Percentiles rank a stretch among this genome's conserved stretches.
Evolutionary conservation across 73 alveolate species (phyloP).

Genomic region (Paramecium biaurelia): DNA sequence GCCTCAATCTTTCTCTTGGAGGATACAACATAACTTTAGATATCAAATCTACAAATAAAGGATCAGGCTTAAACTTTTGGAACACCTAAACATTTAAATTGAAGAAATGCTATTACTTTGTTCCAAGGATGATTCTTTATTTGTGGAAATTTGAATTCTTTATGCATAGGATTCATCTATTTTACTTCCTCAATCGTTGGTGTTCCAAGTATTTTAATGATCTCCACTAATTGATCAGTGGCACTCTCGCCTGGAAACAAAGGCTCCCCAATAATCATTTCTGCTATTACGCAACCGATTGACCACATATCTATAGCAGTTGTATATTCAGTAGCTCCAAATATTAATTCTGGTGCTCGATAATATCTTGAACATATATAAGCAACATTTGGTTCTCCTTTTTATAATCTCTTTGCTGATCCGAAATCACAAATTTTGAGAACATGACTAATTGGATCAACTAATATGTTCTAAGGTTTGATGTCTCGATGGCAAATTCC

Average conservation of each 20-base stretch:
- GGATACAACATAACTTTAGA: slow-evolving; percentile 73
- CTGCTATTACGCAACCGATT: slow-evolving; percentile 70
- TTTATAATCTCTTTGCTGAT: slow-evolving; percentile 88
- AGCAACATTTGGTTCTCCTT: slow-evolving; percentile 91
- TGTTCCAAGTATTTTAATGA: slow-evolving; percentile 75
- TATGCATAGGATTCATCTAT: slow-evolving; percentile 75
- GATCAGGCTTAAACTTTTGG: slow-evolving; percentile 62
- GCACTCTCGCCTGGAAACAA: slow-evolving; percentile 69
- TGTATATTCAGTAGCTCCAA: slow-evolving; percentile 92
- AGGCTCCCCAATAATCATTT: slow-evolving; percentile 75
- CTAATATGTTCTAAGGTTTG: slow-evolving; percentile 86
- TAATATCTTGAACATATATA: slow-evolving; percentile 80
- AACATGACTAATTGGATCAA: slow-evolving; percentile 75
- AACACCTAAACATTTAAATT: not conserved
- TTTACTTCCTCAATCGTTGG: slow-evolving; percentile 69
- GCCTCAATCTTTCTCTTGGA: slow-evolving; percentile 75
- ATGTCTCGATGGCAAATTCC: slow-evolving; percentile 90
- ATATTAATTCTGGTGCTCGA: slow-evolving; percentile 96
- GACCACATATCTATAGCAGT: slow-evolving; percentile 93
- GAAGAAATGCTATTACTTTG: slow-evolving; percentile 4
- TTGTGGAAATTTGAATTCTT: slow-evolving; percentile 63
- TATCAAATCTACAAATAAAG: slow-evolving; percentile 73
- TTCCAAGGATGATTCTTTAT: slow-evolving; percentile 68
- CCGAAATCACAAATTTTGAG: slow-evolving; percentile 93
- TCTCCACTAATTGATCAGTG: slow-evolving; percentile 75